Conservation (phyloP, 2,329 filamentous ascomycete species). For the Cladosporium oxysporum region DNA sequence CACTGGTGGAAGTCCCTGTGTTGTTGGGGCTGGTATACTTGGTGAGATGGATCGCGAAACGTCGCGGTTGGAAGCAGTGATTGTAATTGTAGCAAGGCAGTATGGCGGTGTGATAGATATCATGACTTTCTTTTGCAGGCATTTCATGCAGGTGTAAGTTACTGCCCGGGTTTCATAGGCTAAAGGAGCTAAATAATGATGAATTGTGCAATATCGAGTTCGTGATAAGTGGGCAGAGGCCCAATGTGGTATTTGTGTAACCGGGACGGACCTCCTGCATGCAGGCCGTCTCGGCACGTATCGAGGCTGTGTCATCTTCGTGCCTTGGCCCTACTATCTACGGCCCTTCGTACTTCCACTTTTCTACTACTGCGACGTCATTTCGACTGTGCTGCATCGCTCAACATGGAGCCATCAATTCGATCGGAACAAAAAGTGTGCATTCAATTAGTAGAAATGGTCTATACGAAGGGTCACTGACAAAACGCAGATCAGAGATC, state of each 20-base stretch:
- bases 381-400: not conserved
- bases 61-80: slow-evolving; percentile 54
- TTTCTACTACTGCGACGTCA: not conserved
- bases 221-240: too few species aligned
- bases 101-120: not conserved
- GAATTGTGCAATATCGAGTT: too few species aligned
- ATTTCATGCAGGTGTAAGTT: not conserved
- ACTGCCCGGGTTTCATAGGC: not conserved
- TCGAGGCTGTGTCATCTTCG: too few species aligned
- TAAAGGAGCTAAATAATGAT: too few species aligned
- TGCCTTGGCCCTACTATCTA: too few species aligned
- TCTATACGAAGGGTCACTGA: not conserved
- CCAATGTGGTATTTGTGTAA: too few species aligned
- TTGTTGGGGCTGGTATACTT: slow-evolving; percentile 74
- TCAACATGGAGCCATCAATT: not conserved
- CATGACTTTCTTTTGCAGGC: too few species aligned
- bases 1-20: slow-evolving; percentile 81
- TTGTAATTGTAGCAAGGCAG: not conserved
- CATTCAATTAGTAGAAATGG: not conserved
- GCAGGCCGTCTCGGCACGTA: not conserved
- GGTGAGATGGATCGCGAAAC: slow-evolving; percentile 59
- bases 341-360: not conserved
- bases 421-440: not conserved
- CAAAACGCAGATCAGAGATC: not conserved
- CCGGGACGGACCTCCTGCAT: not conserved